Percentiles rank a stretch among this genome's conserved stretches.
phyloP scores from a whole-genome alignment of 2,329 filamentous ascomycete species.

The Thelonectria olida region DNA sequence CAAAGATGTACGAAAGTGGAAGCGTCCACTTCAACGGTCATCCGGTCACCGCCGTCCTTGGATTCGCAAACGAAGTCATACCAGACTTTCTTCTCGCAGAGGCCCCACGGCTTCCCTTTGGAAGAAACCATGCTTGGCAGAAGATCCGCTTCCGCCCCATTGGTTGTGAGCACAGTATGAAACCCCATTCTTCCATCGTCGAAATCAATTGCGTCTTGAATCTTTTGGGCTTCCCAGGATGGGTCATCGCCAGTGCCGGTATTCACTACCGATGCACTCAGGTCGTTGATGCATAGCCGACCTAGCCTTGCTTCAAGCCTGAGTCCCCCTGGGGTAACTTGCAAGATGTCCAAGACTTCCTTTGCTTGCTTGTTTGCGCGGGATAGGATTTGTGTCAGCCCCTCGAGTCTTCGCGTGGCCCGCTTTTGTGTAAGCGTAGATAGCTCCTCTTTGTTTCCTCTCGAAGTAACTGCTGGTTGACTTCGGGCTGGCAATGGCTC shows the following conservation, averaged over 20 bases:
- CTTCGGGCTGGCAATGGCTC: too few relatives aligned
- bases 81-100: conserved; percentile 27
- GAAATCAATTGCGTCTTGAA: conserved; percentile 21
- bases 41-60: conserved; percentile 1
- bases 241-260: conserved; percentile 31
- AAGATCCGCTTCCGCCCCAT: conserved; percentile 36
- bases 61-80: conserved; percentile 41
- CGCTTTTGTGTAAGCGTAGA: not conserved
- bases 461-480: too few relatives aligned
- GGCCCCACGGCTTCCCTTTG: conserved; percentile 30
- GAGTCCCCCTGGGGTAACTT: conserved; percentile 36
- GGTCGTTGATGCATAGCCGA: conserved; percentile 40
- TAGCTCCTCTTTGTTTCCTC: too few relatives aligned
- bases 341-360: conserved; percentile 30
- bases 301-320: conserved; percentile 40
- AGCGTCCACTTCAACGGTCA: conserved; percentile 42
- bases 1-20: conserved; percentile 36
- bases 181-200: conserved; percentile 32
- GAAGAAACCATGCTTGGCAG: conserved; percentile 23
- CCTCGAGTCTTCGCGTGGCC: not conserved
- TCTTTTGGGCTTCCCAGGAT: conserved; percentile 20
- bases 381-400: conserved; percentile 16
- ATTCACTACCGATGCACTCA: conserved; percentile 28
- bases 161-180: conserved; percentile 40
- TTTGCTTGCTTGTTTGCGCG: conserved; percentile 20